These are phyloP conservation scores for Peribolospora kevripleyi DNA, from an alignment of 768 basidiomycete species.

Conservation along the genomic window DNA sequence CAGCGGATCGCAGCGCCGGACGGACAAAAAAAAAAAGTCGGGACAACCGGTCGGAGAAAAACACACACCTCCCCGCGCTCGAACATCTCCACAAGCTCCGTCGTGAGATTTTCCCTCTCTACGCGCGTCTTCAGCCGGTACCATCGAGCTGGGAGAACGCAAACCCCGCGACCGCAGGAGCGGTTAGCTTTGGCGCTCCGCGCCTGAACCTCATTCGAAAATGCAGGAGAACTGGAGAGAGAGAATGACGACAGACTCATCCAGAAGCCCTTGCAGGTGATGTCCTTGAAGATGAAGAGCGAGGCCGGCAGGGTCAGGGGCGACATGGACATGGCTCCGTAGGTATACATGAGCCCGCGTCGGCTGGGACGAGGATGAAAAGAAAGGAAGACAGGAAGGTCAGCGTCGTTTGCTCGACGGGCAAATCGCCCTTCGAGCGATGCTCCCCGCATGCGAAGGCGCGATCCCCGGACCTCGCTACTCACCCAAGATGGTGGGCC, in stretches of 20 bases:
- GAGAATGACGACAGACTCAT: conserved; percentile 21
- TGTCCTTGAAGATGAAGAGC: conserved; percentile 60
- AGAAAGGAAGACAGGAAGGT: no score
- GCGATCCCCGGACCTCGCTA: conserved; percentile 1
- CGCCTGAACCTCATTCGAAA: conserved; percentile 12
- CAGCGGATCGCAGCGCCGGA: background rate
- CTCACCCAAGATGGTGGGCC: conserved; percentile 35
- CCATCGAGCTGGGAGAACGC: conserved; percentile 26
- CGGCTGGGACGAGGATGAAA: conserved; percentile 11
- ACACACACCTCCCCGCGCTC: conserved; percentile 29
- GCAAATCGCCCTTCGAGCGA: no score
- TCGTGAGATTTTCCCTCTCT: conserved; percentile 32
- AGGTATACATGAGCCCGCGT: conserved; percentile 53
- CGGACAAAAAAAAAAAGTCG: background rate
- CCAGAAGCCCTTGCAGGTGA: conserved; percentile 56
- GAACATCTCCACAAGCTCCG: conserved; percentile 31
- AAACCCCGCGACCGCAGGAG: background rate
- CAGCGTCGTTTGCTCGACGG: no score
- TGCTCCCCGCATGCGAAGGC: no score
- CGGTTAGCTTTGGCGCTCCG: conserved; percentile 6
- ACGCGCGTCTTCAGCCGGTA: conserved; percentile 28
- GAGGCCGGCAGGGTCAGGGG: conserved; percentile 54
- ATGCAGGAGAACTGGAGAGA: background rate
- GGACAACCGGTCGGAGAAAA: background rate
- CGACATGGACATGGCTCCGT: conserved; percentile 72